Evolutionary conservation across 192 early-diverging fungal genomes (phyloP), one percentile per base, ranked within the genome.

Genomic region (Backusella liffmaniae): DNA sequence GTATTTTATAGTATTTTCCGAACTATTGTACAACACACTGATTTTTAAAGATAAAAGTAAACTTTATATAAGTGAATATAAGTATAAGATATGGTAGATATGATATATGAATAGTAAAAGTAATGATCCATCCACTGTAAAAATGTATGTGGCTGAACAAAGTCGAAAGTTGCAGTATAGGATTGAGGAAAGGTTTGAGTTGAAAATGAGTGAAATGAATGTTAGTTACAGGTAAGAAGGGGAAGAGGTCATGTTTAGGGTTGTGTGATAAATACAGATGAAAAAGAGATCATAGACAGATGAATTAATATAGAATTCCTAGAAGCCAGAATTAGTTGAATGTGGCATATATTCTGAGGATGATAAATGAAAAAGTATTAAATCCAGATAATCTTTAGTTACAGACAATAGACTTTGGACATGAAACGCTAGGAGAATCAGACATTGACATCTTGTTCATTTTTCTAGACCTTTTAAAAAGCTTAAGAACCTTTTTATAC

Each of bases 191-290:
- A 59, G 3, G 10, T 12, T 9, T 59, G 53, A 59, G 23, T 26
- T 29, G 23, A 62, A 29, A 62, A 62, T 62, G 56, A 62, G 8
- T 62, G 56, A 62, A 62, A 62, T 62, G 56, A 8, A 62, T 62
- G 56, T 62, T 62, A 62, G 23, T 29, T 62, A 62, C 56, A 62
- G 10, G 10, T 62, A 62, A 12, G 21, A 23, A 29, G 46, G 18
- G 18, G 12, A 56, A 62, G 9, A 32, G 32, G 3, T 3, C 18
- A 29, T 62, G 56, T 23, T 62, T 62, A 29, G 10, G 23, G 23
- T 62, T 62, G 56, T 62, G 56, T 62, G 26, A 29, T 62, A 62
- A 62, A 13, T 62, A 62, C 56, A 62, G 26, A 62, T 62, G 56
- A 62, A 29, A 62, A 21, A 49, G 42, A 44, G 8, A 29, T 26